Base-by-base conservation (phyloP, 2,329 filamentous ascomycete genomes). In the Elsinoe perseae region DNA sequence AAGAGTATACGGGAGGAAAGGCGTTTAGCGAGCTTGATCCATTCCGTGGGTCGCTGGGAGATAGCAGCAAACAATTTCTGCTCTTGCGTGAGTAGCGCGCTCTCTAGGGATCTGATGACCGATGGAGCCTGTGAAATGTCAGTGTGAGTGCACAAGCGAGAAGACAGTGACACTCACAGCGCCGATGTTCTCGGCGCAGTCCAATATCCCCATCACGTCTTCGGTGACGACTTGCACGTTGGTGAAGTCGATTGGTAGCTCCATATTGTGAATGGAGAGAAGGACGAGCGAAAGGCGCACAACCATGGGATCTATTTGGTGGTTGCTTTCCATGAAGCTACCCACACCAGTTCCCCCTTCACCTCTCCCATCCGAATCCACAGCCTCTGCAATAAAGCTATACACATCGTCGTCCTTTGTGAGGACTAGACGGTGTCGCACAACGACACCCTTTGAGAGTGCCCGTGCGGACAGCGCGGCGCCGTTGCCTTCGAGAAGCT, bases 31-130 rank as follows among this genome's bases (percentile, higher is more conserved):
- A 79, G 70, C 14, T 70, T 66, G 10, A 75, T 65, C 78, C 78
- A 81, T 0, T 61, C 64, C 12, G 69, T 60, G 0, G 78, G 76
- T 28, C 69, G 68, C 18, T 61, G 58, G 9, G 73, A 63, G 58
- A 81, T 75, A 4, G 72, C 68, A 12, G 65, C 68, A 64, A 72
- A 77, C 6, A 80, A 68, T 4, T 65, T 62, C 58, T 77, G 74
- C 18, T 74, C 75, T 30, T 74, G 71, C 50, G 72, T 71, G 55
- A 78, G 64, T 2, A 80, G 70, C 1, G 73, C 72, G 32, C 74
- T 70, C 57, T 78, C 75, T 58, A 80, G 71, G 62, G 28, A 65
- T 54, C 65, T 68, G 56, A 1, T 18, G 4, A 16, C 50, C n/a
- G 32, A 36, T 14, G 32, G 3, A 14, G n/a, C 32, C 32, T 36